Conservation (phyloP, 305 asterid species). For the Fraxinus baroniana region DNA sequence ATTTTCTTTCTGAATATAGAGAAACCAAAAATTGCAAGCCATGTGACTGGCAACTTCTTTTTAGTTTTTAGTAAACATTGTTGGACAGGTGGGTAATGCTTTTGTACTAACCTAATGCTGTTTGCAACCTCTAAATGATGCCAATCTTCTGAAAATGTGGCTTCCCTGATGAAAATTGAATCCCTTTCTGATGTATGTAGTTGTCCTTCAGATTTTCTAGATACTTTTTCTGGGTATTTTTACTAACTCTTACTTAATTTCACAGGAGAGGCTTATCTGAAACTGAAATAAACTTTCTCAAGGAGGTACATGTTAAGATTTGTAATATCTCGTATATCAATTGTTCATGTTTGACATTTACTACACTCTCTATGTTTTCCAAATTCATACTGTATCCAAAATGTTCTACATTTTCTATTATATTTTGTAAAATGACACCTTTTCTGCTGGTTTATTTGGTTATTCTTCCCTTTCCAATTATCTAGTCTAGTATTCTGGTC, state of each 20-base stretch:
- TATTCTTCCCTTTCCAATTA: constrained; percentile 12
- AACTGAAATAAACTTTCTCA: constrained; percentile 71
- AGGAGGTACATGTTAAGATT: constrained; percentile 57
- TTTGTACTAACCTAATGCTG: background rate
- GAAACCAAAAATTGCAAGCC: background rate
- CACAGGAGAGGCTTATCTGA: constrained; percentile 94
- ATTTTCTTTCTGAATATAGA: background rate
- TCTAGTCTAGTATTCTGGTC: constrained; percentile 2
- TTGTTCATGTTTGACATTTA: constrained; percentile 16
- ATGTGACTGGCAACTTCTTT: background rate
- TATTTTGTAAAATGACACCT: background rate
- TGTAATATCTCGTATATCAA: constrained; percentile 8
- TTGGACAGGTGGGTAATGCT: constrained; percentile 15
- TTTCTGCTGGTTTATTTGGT: constrained; percentile 21
- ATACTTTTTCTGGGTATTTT: constrained; percentile 16
- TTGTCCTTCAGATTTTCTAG: constrained; percentile 10
- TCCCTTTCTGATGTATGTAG: background rate
- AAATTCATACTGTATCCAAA: background rate
- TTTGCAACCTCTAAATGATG: background rate
- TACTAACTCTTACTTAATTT: constrained; percentile 32
- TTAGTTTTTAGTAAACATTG: constrained; percentile 3
- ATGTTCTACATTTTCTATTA: background rate
- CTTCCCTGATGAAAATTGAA: background rate
- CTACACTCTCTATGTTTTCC: constrained; percentile 2
- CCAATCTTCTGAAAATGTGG: background rate